Conservation (phyloP, 192 early-diverging fungal genomes). For the Paraglomus occultum region DNA sequence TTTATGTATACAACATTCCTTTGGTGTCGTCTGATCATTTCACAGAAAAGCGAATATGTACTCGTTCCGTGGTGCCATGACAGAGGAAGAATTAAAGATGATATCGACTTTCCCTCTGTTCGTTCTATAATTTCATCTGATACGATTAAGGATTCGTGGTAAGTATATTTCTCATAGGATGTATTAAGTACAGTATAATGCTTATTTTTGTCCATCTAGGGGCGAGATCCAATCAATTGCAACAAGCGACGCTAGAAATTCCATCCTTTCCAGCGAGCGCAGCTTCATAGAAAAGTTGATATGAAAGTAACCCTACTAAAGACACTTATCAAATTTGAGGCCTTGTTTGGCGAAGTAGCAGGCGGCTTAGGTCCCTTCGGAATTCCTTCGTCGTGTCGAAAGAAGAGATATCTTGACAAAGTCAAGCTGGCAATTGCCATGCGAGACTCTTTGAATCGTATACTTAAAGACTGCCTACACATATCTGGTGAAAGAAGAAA, state of each 20-base stretch:
- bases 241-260: not conserved
- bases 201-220: conserved; percentile 1
- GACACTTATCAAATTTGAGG: conserved; percentile 9
- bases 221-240: conserved; percentile 7
- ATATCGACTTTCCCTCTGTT: not conserved
- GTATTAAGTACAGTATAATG: not conserved
- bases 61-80: not conserved
- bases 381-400: not conserved
- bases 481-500: not conserved
- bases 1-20: not conserved
- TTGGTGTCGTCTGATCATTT: not conserved
- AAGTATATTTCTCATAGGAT: not conserved
- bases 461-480: not conserved
- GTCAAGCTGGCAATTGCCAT: conserved; percentile 1
- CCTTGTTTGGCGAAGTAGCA: not conserved
- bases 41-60: conserved; percentile 2
- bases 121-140: not conserved
- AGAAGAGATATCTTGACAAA: conserved; percentile 12
- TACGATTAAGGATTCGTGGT: not conserved
- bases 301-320: conserved; percentile 12
- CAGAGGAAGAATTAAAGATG: conserved; percentile 17
- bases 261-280: not conserved
- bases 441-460: not conserved
- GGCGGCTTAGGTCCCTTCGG: conserved; percentile 4
- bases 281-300: not conserved